These are phyloP conservation scores for Pelargonium myrrhifolium DNA, from an alignment of 441 rosid genomes.

Conservation along the genomic window DNA sequence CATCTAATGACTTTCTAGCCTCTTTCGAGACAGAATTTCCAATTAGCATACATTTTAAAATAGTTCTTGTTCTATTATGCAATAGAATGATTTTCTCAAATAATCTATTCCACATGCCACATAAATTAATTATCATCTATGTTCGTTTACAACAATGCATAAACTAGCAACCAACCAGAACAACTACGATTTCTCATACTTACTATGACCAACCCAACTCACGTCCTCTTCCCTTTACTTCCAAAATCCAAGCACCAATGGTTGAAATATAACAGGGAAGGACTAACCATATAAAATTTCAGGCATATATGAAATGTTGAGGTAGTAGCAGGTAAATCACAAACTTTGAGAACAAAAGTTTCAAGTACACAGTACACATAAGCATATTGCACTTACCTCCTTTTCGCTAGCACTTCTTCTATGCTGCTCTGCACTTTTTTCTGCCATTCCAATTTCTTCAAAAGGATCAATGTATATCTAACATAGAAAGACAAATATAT, in stretches of 20 bases:
- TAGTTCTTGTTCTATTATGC: too few relatives aligned
- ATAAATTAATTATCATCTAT: not conserved
- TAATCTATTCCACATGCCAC: not conserved
- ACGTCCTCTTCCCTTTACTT: not conserved
- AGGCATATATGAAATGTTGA: not conserved
- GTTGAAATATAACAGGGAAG: not conserved
- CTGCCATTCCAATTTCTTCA: conserved; percentile 71
- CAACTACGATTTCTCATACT: not conserved
- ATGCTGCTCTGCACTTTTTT: conserved; percentile 65
- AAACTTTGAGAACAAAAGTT: not conserved
- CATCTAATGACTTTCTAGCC: too few relatives aligned
- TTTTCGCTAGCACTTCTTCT: conserved; percentile 89
- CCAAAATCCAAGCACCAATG: not conserved
- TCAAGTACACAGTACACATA: conserved; percentile 6
- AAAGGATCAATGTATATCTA: conserved; percentile 79
- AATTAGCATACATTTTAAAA: not conserved
- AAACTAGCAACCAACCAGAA: not conserved
- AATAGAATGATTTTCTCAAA: not conserved
- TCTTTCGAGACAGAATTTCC: not conserved
- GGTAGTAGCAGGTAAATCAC: not conserved
- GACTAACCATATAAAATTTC: not conserved
- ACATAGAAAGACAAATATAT: conserved; percentile 11
- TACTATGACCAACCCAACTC: not conserved
- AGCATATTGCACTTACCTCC: conserved; percentile 44
- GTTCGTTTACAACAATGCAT: not conserved